Evolutionary conservation across 2,329 filamentous ascomycete genomes (phyloP), one percentile per base, ranked within the genome.

Genomic region (Verticillium nubilum): DNA sequence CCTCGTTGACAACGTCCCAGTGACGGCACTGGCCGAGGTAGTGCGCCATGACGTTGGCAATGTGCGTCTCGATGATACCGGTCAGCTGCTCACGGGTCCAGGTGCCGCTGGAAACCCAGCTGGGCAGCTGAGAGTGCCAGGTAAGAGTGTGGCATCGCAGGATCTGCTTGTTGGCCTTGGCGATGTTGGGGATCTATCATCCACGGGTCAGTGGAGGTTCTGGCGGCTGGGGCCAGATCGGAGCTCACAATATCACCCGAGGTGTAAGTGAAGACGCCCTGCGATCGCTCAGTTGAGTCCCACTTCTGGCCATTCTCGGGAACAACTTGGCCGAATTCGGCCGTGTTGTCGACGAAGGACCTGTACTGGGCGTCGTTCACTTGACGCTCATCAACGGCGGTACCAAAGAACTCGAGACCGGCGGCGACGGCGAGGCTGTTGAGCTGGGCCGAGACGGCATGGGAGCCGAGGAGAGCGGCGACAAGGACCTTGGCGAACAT

Each of bases 101-200:
- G 15, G 42, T 28, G 28, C 62, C 62, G 7, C 52, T 59, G 31
- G 62, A 63, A 15, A 71, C 67, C 70, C 61, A 65, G 54, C 28
- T 55, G 5, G 58, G 60, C 12, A 67, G 68, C 47, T 70, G 65
- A 9, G 61, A 63, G 56, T 65, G 63, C 78, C 79, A 81, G 37
- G 77, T 74, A n/a, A 80, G 67, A 57, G 79, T 86, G 68, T 91
- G 88, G 70, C 88, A 89, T 59, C 88, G 77, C 57, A 89, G 67
- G 27, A 84, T 65, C 70, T 83, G 78, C 4, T 75, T 71, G 61
- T 82, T 81, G 33, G 69, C 68, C 64, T 75, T 73, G 13, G 81
- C 81, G 19, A 81, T 71, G 54, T 76, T 72, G 50, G 80, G 72
- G 23, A 84, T 74, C 62, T 63, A 15, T 10, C 9, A 6, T 12